Evolutionary conservation across 2,329 filamentous ascomycete genomes (phyloP).

Genomic region (Curvularia sp.): DNA sequence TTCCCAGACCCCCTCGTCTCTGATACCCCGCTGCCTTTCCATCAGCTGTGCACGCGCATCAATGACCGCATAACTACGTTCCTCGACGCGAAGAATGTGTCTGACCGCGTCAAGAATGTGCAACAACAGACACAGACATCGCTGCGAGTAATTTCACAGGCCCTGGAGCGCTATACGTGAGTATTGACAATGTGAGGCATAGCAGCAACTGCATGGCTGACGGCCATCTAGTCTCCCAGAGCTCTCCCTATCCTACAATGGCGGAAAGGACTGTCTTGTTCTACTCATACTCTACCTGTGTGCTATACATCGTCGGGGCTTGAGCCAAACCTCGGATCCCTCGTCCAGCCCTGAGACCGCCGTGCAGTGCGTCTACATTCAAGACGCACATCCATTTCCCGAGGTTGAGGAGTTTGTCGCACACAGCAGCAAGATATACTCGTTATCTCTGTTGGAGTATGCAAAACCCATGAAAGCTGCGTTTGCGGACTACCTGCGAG

Average conservation of each 20-base stretch:
- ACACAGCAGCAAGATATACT: constrained; percentile 70
- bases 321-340: constrained; percentile 32
- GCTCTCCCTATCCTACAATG: constrained; percentile 93
- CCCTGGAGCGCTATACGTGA: constrained; percentile 77
- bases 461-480: constrained; percentile 80
- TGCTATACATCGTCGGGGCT: constrained; percentile 56
- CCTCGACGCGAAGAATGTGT: constrained; percentile 65
- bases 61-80: constrained; percentile 70
- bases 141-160: constrained; percentile 75
- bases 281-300: constrained; percentile 86
- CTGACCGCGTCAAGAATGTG: constrained; percentile 66
- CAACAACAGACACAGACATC: constrained; percentile 78
- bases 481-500: constrained; percentile 76
- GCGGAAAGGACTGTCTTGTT: constrained; percentile 96
- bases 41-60: constrained; percentile 59
- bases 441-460: constrained; percentile 77
- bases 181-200: constrained; percentile 37
- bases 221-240: constrained; percentile 68
- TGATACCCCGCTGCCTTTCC: constrained; percentile 57
- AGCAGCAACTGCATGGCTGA: constrained; percentile 25
- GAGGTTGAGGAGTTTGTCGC: constrained; percentile 87
- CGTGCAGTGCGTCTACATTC: constrained; percentile 87
- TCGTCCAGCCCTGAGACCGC: constrained; percentile 42
- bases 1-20: constrained; percentile 47
- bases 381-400: constrained; percentile 81